A percentile compares a stretch with the other conserved stretches of the same genome.
Conservation (phyloP, 2,329 filamentous ascomycete species). For the Nakataea oryzae region DNA sequence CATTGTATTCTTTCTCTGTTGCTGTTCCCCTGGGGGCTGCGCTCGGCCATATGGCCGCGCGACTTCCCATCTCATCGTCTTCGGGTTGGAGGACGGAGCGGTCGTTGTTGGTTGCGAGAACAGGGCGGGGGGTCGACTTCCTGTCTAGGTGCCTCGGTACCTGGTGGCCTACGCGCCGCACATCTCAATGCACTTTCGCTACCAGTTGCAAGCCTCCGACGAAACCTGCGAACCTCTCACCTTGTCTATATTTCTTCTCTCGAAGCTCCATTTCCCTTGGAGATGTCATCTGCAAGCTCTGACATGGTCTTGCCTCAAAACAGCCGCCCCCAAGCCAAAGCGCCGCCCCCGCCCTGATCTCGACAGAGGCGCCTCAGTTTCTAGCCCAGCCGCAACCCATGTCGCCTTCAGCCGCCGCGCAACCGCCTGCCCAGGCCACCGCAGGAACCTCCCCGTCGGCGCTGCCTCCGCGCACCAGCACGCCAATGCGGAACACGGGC, state of each 20-base stretch:
- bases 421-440: neutral
- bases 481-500: constrained; percentile 27
- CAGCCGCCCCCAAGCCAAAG: neutral
- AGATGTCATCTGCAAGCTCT: neutral
- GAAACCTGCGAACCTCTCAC: neutral
- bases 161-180: neutral
- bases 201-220: neutral
- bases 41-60: neutral
- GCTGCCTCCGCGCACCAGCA: constrained; percentile 32
- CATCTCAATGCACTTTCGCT: neutral
- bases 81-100: neutral
- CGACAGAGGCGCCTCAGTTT: neutral
- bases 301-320: neutral
- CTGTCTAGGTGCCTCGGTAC: too few relatives aligned
- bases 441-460: constrained; percentile 19
- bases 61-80: neutral
- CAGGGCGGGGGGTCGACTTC: neutral
- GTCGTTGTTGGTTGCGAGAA: neutral
- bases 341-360: neutral
- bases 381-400: neutral
- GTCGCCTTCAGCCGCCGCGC: neutral
- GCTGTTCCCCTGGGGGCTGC: neutral
- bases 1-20: neutral
- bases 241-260: neutral
- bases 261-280: neutral